Evolutionary conservation across 495 filamentous ascomycete genomes (phyloP), one percentile per base, ranked within the genome.

Genomic region (Penicillium macrosclerotiorum): DNA sequence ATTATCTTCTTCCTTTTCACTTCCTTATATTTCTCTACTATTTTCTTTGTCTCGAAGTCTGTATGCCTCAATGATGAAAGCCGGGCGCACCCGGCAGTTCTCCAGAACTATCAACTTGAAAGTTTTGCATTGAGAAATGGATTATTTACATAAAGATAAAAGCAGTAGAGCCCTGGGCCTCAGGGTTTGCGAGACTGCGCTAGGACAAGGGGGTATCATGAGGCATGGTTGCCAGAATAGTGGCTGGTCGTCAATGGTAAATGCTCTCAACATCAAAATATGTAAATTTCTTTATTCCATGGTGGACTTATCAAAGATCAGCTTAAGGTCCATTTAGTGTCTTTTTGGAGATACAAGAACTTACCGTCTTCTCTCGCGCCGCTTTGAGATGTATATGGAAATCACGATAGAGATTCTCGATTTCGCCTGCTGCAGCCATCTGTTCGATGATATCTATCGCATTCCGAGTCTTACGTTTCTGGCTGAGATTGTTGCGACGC

Each of bases 381-480:
- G 63, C 61, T 29, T 81, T 72, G 17, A 85, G 54, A 53, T 74
- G 75, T 4, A 71, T 67, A 55, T 81, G 79, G 55, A 83, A 88
- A 32, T 81, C 74, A 18, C 68, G 57, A 60, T 80, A 84, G 6
- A 88, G 62, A 33, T 65, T 67, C 51, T 73, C 74, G 18, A 86
- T 73, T 52, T 79, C 74, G 4, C 75, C 77, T 16, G 62, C 61
- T 7, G 52, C 57, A 46, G 78, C 71, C 82, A 86, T 86, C 3
- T 53, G 57, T 22, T 83, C 74, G 3, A 82, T 70, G 12, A 84
- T 69, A 22, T 69, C 64, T 39, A 82, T 78, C 4, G 82, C 82
- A 35, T 76, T 70, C 34, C 76, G 71, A 6, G 65, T 63, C 42
- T 73, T 65, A 33, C 76, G 72, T 55, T 76, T 81, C 35, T 67